Conservation (phyloP, 768 basidiomycete genomes). For the Tylopilus cervinicoccineus region DNA sequence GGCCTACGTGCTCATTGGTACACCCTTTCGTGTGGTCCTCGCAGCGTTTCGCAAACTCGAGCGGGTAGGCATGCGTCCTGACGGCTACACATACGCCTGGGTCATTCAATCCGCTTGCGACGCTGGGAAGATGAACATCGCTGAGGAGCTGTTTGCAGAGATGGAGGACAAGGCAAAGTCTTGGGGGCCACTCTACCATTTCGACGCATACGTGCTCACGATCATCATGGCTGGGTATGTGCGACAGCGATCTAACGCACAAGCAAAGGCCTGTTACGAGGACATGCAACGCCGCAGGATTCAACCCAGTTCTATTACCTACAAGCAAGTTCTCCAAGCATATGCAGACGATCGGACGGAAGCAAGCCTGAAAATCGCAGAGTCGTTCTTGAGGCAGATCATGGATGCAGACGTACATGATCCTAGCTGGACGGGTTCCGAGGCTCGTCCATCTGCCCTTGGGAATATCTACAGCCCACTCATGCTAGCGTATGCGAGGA, state of each 20-base stretch:
- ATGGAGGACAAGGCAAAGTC: conserved; percentile 49
- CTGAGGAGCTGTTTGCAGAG: conserved; percentile 61
- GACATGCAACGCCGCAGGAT: conserved; percentile 68
- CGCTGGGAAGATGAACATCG: conserved; percentile 57
- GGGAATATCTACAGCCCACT: conserved; percentile 61
- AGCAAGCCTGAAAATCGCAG: conserved; percentile 55
- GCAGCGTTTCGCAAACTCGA: conserved; percentile 57
- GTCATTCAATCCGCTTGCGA: conserved; percentile 83
- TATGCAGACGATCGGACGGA: conserved; percentile 49
- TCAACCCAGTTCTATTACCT: conserved; percentile 64
- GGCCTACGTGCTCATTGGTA: conserved; percentile 77
- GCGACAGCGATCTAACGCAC: conserved; percentile 43
- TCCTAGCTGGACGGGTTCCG: conserved; percentile 36
- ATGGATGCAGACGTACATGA: conserved; percentile 34
- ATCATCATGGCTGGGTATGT: conserved; percentile 75
- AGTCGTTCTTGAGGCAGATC: conserved; percentile 58
- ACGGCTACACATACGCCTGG: conserved; percentile 62
- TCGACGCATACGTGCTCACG: conserved; percentile 63
- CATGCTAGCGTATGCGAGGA: conserved; percentile 46
- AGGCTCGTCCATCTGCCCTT: conserved; percentile 41
- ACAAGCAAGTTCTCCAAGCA: conserved; percentile 59
- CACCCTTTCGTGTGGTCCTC: conserved; percentile 65
- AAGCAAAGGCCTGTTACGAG: conserved; percentile 64
- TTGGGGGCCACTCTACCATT: conserved; percentile 36
- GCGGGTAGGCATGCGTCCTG: conserved; percentile 49